A percentile compares a stretch with the other conserved stretches of the same genome.
phyloP scores from a whole-genome alignment of 306 rosid genomes.

The Calophaca sinica region DNA sequence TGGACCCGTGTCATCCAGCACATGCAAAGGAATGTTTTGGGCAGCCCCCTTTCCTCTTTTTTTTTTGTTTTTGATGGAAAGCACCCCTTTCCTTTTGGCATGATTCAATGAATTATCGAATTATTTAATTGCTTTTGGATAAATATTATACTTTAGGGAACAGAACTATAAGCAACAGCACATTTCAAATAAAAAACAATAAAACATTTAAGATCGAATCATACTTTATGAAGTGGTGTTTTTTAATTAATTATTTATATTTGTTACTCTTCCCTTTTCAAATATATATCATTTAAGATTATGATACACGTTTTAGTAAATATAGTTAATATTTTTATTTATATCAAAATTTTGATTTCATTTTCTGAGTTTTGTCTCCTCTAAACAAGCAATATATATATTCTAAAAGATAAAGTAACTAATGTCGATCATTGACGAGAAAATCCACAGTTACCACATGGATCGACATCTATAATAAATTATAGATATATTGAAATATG shows the following conservation, averaged over 20 bases:
- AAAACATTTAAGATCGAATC: not conserved
- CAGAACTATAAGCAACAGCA: conserved; percentile 17
- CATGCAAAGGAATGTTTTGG: conserved; percentile 43
- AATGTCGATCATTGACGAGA: too few relatives aligned
- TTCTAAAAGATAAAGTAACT: too few relatives aligned
- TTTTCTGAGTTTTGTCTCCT: too few relatives aligned
- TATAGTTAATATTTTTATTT: too few relatives aligned
- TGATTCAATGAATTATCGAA: conserved; percentile 29
- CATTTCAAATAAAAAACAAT: conserved; percentile 32
- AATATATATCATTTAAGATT: too few relatives aligned
- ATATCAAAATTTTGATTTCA: too few relatives aligned
- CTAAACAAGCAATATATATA: too few relatives aligned
- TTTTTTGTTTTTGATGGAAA: too few relatives aligned
- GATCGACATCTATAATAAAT: too few relatives aligned
- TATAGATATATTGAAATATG: too few relatives aligned
- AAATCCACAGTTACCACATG: too few relatives aligned
- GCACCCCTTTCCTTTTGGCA: conserved; percentile 3
- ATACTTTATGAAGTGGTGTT: not conserved
- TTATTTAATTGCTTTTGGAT: not conserved
- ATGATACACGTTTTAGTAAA: too few relatives aligned
- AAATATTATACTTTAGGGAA: not conserved
- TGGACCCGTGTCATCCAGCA: conserved; percentile 28
- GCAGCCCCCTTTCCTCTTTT: not conserved
- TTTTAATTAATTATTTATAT: conserved; percentile 6
- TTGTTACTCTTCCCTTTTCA: not conserved